Evolutionary conservation across 345 rosid species (phyloP).

Genomic region (Trapa bicornis): DNA sequence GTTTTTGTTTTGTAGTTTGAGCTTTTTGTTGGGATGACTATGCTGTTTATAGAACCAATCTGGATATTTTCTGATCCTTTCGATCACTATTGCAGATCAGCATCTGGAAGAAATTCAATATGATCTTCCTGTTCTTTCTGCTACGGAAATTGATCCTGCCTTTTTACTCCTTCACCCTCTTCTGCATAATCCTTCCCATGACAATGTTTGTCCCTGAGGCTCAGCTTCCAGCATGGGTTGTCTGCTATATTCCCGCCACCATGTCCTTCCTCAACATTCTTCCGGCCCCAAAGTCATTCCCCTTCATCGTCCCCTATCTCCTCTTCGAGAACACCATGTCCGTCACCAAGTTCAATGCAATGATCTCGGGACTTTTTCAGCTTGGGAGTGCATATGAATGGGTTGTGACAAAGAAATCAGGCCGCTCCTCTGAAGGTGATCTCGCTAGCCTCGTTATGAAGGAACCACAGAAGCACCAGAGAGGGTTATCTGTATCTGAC

Average conservation of each 20-base stretch:
- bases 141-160: conserved; percentile 41
- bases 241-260: conserved; percentile 43
- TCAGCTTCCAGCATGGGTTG: conserved; percentile 41
- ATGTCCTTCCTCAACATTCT: conserved; percentile 49
- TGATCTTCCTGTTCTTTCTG: conserved; percentile 43
- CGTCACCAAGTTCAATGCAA: conserved; percentile 45
- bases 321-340: conserved; percentile 51
- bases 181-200: conserved; percentile 49
- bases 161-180: conserved; percentile 43
- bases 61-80: neutral
- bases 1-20: neutral
- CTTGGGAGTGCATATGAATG: conserved; percentile 48
- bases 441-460: conserved; percentile 23
- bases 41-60: neutral
- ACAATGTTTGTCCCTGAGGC: conserved; percentile 51
- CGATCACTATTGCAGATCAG: conserved; percentile 26
- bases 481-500: conserved; percentile 27
- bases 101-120: conserved; percentile 34
- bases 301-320: conserved; percentile 46
- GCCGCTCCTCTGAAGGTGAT: conserved; percentile 46
- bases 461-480: conserved; percentile 21
- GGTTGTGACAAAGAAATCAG: conserved; percentile 49
- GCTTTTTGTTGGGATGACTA: no score
- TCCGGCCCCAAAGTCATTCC: conserved; percentile 43
- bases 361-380: conserved; percentile 46